A percentile compares a stretch with the other conserved stretches of the same genome.
Evolutionary conservation across 768 basidiomycete species (phyloP).

Genomic region (Russula virescens): DNA sequence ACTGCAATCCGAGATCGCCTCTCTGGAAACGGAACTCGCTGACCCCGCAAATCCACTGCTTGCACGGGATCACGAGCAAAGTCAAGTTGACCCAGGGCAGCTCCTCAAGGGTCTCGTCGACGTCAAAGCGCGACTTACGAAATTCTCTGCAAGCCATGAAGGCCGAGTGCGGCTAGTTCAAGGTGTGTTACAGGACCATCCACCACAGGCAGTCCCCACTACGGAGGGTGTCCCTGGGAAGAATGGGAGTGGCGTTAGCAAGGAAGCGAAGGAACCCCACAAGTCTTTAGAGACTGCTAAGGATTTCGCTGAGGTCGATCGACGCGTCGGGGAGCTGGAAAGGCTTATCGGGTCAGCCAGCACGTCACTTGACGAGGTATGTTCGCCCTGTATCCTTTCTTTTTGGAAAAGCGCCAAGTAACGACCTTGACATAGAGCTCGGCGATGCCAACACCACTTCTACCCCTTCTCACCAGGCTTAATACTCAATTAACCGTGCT

Average conservation of each 20-base stretch:
- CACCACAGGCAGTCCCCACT: constrained; percentile 29
- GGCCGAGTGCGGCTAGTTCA: constrained; percentile 60
- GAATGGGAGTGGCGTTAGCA: constrained; percentile 16
- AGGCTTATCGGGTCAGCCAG: constrained; percentile 76
- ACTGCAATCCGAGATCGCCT: constrained; percentile 70
- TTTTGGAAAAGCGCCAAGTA: not conserved
- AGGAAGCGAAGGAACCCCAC: constrained; percentile 14
- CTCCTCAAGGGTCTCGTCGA: constrained; percentile 74
- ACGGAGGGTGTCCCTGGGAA: constrained; percentile 19
- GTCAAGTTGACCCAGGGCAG: constrained; percentile 64
- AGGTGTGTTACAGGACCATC: constrained; percentile 41
- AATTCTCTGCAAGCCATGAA: constrained; percentile 58
- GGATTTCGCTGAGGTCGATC: constrained; percentile 69
- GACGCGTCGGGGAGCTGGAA: constrained; percentile 79
- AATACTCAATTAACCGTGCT: constrained; percentile 83
- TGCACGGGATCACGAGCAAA: constrained; percentile 52
- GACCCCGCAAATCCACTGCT: constrained; percentile 72
- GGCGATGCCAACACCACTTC: constrained; percentile 71
- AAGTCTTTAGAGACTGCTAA: constrained; percentile 33
- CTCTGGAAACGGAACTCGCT: constrained; percentile 77
- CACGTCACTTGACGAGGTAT: constrained; percentile 75
- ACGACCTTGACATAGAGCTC: constrained; percentile 43
- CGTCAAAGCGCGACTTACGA: constrained; percentile 61
- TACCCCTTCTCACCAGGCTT: constrained; percentile 74
- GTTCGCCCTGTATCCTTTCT: constrained; percentile 19